These are phyloP conservation scores for Malus hybrid DNA, from an alignment of 331 rosid species.

Conservation along the genomic window DNA sequence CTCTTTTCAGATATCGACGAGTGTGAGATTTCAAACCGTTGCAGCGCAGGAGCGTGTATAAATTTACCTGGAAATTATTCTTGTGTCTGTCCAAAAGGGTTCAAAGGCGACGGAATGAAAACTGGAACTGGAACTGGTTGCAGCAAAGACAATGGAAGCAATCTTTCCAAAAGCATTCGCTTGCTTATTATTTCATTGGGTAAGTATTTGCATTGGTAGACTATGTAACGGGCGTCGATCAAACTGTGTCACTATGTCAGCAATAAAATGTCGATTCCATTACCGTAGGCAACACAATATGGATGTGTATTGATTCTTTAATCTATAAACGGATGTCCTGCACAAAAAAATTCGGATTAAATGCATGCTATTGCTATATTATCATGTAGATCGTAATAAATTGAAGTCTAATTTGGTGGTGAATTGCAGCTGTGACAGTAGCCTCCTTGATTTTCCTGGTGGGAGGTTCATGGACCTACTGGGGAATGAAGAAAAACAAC, in stretches of 20 bases:
- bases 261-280: too few relatives aligned
- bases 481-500: constrained; percentile 1
- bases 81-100: constrained; percentile 8
- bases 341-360: too few relatives aligned
- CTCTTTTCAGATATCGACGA: constrained; percentile 7
- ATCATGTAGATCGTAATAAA: not conserved
- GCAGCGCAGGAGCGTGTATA: not conserved
- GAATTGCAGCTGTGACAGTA: not conserved
- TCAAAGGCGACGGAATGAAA: not conserved
- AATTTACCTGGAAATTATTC: not conserved
- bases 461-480: constrained; percentile 1
- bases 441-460: constrained; percentile 3
- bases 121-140: constrained; percentile 9
- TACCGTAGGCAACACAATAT: too few relatives aligned
- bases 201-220: not conserved
- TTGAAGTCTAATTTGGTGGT: not conserved
- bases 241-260: too few relatives aligned
- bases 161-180: not conserved
- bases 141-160: not conserved
- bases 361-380: too few relatives aligned
- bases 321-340: too few relatives aligned
- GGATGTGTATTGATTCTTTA: too few relatives aligned
- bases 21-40: not conserved
- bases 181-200: not conserved
- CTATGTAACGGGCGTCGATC: too few relatives aligned